These are phyloP conservation scores for Medicago arabica DNA, from an alignment of 306 rosid species.

Conservation along the genomic window DNA sequence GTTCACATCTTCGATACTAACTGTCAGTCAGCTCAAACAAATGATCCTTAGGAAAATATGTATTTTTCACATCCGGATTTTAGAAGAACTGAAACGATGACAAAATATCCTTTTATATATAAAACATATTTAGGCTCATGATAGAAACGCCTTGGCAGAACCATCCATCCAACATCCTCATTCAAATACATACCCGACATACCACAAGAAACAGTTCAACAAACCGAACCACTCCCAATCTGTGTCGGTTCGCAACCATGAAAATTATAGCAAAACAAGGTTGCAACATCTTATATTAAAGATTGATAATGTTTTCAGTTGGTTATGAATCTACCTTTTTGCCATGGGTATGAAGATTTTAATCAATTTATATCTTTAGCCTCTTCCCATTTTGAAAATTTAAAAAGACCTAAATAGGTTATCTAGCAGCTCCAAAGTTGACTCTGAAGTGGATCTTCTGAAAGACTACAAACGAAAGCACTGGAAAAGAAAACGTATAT, in stretches of 20 bases:
- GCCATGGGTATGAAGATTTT: constrained; percentile 3
- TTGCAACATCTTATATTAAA: constrained; percentile 7
- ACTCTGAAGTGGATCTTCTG: constrained; percentile 78
- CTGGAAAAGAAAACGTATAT: background rate
- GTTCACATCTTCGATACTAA: no score
- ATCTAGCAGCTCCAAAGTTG: constrained; percentile 68
- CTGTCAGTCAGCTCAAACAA: no score
- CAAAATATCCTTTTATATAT: no score
- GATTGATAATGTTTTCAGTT: background rate
- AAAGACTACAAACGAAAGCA: constrained; percentile 52
- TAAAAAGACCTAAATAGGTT: background rate
- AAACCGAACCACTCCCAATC: background rate
- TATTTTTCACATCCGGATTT: no score
- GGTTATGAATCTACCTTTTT: background rate
- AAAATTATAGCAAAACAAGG: background rate
- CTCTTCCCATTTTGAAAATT: constrained; percentile 60
- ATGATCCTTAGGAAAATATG: no score
- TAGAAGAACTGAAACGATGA: no score
- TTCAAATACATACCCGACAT: background rate
- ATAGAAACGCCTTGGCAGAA: no score
- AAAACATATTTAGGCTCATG: no score
- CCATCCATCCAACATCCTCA: no score
- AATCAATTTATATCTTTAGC: constrained; percentile 56
- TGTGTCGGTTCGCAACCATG: background rate
- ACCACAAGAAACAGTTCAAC: background rate